These are phyloP conservation scores for Leucosporidium yakuticum DNA, from an alignment of 768 basidiomycete genomes.

Conservation along the genomic window DNA sequence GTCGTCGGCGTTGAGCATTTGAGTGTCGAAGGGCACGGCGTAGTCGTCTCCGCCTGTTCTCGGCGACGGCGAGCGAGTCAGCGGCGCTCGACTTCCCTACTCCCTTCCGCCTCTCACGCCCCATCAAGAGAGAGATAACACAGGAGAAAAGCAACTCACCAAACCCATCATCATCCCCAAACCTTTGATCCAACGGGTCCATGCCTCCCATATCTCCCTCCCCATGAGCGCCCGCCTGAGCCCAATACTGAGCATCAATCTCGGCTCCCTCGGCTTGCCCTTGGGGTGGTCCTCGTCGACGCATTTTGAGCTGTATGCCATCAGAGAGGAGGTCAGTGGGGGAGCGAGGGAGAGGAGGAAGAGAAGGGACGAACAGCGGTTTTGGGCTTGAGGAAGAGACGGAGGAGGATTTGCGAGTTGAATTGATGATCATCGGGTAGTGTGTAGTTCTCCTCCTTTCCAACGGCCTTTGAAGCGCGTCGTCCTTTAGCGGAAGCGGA, in stretches of 20 bases:
- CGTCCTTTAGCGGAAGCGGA: slow-evolving; percentile 43
- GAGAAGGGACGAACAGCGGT: slow-evolving; percentile 61
- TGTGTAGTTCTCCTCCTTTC: slow-evolving; percentile 64
- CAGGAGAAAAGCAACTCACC: not conserved
- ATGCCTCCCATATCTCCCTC: not conserved
- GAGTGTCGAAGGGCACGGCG: slow-evolving; percentile 75
- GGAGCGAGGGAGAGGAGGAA: not conserved
- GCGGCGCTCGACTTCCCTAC: too few relatives aligned
- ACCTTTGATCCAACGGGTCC: too few relatives aligned
- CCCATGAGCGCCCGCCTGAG: slow-evolving; percentile 48
- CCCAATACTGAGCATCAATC: slow-evolving; percentile 96
- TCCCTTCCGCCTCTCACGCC: not conserved
- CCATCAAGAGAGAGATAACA: too few relatives aligned
- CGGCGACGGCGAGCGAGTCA: not conserved
- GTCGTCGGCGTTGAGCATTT: slow-evolving; percentile 85
- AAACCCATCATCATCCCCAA: not conserved
- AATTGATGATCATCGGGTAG: slow-evolving; percentile 99
- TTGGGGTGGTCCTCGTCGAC: slow-evolving; percentile 56
- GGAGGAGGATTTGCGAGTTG: slow-evolving; percentile 77
- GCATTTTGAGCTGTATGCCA: slow-evolving; percentile 69
- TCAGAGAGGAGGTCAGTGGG: not conserved
- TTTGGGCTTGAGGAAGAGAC: slow-evolving; percentile 91
- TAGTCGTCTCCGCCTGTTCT: not conserved
- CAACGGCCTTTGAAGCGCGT: slow-evolving; percentile 41
- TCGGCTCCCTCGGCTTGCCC: slow-evolving; percentile 11